These are phyloP conservation scores for Trichoderma virens DNA, from an alignment of 495 filamentous ascomycete genomes.

Conservation along the genomic window DNA sequence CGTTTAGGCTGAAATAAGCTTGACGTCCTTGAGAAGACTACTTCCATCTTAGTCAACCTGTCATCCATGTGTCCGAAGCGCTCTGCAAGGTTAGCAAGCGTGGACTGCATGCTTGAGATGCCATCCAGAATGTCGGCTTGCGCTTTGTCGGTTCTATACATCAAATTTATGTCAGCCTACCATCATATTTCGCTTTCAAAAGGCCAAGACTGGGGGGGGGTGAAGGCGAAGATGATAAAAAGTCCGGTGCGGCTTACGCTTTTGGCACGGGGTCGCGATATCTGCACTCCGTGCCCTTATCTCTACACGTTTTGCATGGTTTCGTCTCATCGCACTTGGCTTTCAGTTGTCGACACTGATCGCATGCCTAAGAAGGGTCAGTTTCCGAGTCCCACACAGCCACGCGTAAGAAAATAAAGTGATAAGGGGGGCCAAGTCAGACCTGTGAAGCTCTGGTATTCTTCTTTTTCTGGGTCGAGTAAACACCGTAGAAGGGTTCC, in stretches of 20 bases:
- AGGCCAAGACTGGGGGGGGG: neutral
- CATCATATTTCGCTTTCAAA: neutral
- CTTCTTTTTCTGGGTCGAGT: conserved; percentile 39
- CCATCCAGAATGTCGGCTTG: conserved; percentile 41
- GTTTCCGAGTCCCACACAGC: neutral
- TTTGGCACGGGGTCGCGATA: conserved; percentile 62
- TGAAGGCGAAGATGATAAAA: neutral
- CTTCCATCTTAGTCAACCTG: conserved; percentile 15
- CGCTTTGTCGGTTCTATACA: conserved; percentile 44
- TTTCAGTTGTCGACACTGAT: conserved; percentile 60
- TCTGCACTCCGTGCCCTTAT: conserved; percentile 51
- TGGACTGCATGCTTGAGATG: conserved; percentile 8
- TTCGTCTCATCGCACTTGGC: conserved; percentile 64
- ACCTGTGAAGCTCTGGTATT: conserved; percentile 45
- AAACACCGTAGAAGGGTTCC: conserved; percentile 26
- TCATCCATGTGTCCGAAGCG: neutral
- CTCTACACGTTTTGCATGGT: conserved; percentile 49
- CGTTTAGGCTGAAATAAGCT: neutral
- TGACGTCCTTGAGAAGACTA: conserved; percentile 15
- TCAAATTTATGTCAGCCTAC: conserved; percentile 15
- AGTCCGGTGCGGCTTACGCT: conserved; percentile 41
- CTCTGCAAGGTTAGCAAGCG: conserved; percentile 10
- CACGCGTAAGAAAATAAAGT: neutral
- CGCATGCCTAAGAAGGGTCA: conserved; percentile 46
- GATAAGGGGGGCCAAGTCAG: conserved; percentile 12